Evolutionary conservation across 1,284 basidiomycete genomes (phyloP), one percentile per base, ranked within the genome.

Genomic region (Filobasidium uniguttulatum): DNA sequence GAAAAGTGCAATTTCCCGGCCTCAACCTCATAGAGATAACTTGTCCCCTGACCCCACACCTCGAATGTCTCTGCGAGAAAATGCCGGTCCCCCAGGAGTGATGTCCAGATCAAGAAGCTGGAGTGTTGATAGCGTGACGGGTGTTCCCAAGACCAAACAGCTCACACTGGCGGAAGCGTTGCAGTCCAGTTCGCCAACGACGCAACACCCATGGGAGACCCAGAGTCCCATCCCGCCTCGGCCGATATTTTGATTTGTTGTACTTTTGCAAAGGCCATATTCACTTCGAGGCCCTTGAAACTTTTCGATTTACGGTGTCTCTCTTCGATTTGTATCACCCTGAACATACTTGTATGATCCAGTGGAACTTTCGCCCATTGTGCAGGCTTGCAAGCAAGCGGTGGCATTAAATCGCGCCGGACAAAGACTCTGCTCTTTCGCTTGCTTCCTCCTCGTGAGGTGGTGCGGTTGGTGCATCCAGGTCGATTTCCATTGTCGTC

Each of bases 111-210:
- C 6, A 22, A 29, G 37, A n/a, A 33, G 31, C n/a, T n/a, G 31
- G 10, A 33, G 31, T n/a, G n/a, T 33, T n/a, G 31, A 33, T 33
- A 33, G 31, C 31, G 31, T 33, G 9, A 33, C 31, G 10, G 31
- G 31, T 33, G 10, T 33, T 33, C 31, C 31, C n/a, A 9, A n/a
- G n/a, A n/a, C 31, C 14, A 48, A 41, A 8, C 22, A 44, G 25
- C 35, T 50, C 41, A 44, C 41, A 5, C 40, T 50, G 19, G 41
- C 33, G 23, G 48, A 50, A n/a, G 48, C 48, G 25, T 38, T 50
- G 25, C 41, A 33, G 29, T n/a, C 25, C n/a, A 25, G 23, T n/a
- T 2, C 25, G 2, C 10, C 20, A 3, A 15, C 3, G 19, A 14
- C 6, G n/a, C 10, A 40, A 25, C 7, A 20, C 5, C 20, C 12